Evolutionary conservation across 495 filamentous ascomycete genomes (phyloP).

Genomic region (Tuber umbilicatum): DNA sequence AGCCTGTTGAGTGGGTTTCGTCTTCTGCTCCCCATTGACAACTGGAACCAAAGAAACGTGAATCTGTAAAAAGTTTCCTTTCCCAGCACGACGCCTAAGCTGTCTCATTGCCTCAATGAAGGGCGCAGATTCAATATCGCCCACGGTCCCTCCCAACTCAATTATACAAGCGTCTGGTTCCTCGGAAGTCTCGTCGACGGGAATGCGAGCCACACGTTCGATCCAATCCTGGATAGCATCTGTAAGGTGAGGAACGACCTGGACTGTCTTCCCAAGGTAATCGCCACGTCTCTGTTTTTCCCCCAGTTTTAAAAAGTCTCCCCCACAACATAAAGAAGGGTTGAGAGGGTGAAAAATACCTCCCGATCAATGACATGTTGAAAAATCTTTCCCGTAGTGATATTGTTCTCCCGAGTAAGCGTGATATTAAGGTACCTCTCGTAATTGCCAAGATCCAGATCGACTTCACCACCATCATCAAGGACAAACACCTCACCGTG

Average conservation of each 20-base stretch:
- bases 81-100: constrained; percentile 63
- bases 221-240: constrained; percentile 91
- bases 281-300: constrained; percentile 63
- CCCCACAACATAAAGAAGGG: background rate
- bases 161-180: constrained; percentile 92
- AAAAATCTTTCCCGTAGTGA: constrained; percentile 95
- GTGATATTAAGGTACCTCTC: constrained; percentile 72
- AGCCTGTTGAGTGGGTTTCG: constrained; percentile 89
- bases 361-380: constrained; percentile 67
- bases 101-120: constrained; percentile 85
- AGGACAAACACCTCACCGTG: constrained; percentile 71
- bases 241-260: constrained; percentile 87
- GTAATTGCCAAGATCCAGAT: constrained; percentile 95
- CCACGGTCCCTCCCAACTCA: constrained; percentile 70
- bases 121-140: constrained; percentile 85
- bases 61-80: constrained; percentile 77
- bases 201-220: constrained; percentile 72
- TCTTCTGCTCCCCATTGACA: constrained; percentile 80
- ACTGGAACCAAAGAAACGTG: constrained; percentile 76
- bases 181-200: constrained; percentile 75
- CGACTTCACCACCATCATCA: constrained; percentile 72
- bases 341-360: constrained; percentile 12
- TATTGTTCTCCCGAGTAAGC: constrained; percentile 74
- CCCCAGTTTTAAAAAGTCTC: background rate
- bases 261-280: constrained; percentile 88